Evolutionary conservation across 768 basidiomycete genomes (phyloP), one percentile per base, ranked within the genome.

Genomic region (Termitomyces sp.): DNA sequence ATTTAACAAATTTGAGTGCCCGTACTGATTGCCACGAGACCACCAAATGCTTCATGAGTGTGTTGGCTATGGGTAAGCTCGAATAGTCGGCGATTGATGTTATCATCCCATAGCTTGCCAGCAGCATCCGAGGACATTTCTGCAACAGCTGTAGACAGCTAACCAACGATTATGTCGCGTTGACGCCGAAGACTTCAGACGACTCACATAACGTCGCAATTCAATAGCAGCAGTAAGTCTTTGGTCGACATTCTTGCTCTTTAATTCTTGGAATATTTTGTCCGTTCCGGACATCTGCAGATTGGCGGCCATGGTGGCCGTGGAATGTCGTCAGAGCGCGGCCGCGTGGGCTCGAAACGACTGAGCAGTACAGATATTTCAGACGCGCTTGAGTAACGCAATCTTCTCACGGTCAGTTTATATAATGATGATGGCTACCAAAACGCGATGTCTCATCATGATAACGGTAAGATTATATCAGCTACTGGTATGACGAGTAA

Each of bases 11-110:
- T 31, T 22, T 36, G 44, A 50, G 29, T 59, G 16, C 15, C 65
- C 82, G 60, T 60, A 92, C 93, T 89, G 65, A 97, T 97, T 22
- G 94, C 94, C 52, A 88, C 70, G 32, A 98, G 73, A 32, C 93
- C 94, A 13, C 93, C 95, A 51, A 94, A 81, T 59, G 90, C 89
- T 68, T 95, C 93, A 22, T 78, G 75, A 49, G 78, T 82, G 64
- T 84, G 86, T 65, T 85, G 85, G 63, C 89, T 90, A 65, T 94
- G 91, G 54, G 90, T 86, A 42, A 94, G 79, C 60, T 89, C 87
- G 65, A 93, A 91, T 50, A 95, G 74, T 35, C 84, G 75, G 58
- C 83, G 79, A 66, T 86, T 93, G 61, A 95, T 88, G 53, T 83
- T 84, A 59, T 91, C 88, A 57, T 93, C 89, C 90, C 91, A 94